Evolutionary conservation across 495 filamentous ascomycete genomes (phyloP), one percentile per base, ranked within the genome.

Genomic region (Xylona heveae): DNA sequence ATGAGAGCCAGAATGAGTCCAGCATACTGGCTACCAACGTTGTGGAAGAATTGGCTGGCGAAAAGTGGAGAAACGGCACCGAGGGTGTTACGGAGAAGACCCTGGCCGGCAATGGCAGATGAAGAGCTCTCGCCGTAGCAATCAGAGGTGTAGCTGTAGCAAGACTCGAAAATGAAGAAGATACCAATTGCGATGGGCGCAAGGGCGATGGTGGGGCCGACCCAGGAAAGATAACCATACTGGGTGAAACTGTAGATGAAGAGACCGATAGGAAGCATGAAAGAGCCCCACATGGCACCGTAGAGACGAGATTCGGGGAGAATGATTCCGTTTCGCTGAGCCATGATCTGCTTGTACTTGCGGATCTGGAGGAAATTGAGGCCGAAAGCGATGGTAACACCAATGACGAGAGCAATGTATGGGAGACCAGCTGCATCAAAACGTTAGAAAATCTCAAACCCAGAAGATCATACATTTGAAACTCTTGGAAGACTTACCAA

Each of bases 71-170:
- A 37, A 10, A 47, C 38, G 15, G 33, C 41, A n/a, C 44, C 41
- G 1, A 44, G 36, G 8, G 38, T 40, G 20, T 44, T 44, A 4
- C 44, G 23, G 41, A 47, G 39, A 5, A 47, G 28, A 9, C 42
- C 42, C 28, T 47, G 38, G n/a, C 38, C 44, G 2, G 44, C 44
- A 14, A 44, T 47, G 7, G 44, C 44, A 12, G 34, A 38, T 0
- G 54, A 58, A 0, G 53, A 47, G 41, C 50, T 55, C 33, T 53
- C 48, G 14, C 54, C 55, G 31, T 61, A 61, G 42, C 58, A 59
- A n/a, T n/a, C n/a, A n/a, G n/a, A n/a, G n/a, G n/a, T n/a, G n/a
- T n/a, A n/a, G n/a, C n/a, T n/a, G n/a, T n/a, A n/a, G n/a, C n/a
- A n/a, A n/a, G n/a, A n/a, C n/a, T n/a, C n/a, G n/a, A n/a, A n/a